These are phyloP conservation scores for Pisolithus marmoratus DNA, from an alignment of 768 basidiomycete species.

Conservation along the genomic window DNA sequence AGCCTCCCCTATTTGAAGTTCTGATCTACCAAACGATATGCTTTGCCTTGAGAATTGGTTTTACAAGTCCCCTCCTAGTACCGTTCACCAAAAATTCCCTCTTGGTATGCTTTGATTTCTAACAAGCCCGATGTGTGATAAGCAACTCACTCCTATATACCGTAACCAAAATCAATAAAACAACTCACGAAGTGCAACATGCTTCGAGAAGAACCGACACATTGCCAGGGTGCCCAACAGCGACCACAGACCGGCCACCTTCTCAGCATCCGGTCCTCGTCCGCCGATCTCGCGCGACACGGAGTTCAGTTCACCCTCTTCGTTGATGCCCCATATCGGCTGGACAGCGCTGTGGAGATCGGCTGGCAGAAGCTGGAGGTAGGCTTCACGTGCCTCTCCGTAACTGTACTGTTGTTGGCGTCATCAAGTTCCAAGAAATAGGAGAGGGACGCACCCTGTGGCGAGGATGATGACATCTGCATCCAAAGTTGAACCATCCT, in stretches of 20 bases:
- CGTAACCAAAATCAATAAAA: neutral
- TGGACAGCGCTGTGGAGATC: slow-evolving; percentile 3
- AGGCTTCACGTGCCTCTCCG: neutral
- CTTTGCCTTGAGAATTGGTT: too few relatives aligned
- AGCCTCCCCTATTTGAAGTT: too few relatives aligned
- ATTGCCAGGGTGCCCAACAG: slow-evolving; percentile 60
- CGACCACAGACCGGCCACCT: slow-evolving; percentile 39
- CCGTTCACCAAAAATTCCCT: slow-evolving; percentile 25
- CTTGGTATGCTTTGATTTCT: slow-evolving; percentile 71
- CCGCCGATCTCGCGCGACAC: slow-evolving; percentile 46
- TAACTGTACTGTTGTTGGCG: slow-evolving; percentile 1
- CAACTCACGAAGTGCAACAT: slow-evolving; percentile 56
- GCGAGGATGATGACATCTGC: slow-evolving; percentile 57
- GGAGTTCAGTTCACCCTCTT: slow-evolving; percentile 15
- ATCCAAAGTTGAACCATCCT: slow-evolving; percentile 39
- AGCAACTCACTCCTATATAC: neutral
- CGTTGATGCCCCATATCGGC: slow-evolving; percentile 18
- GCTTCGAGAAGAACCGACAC: slow-evolving; percentile 63
- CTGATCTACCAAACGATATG: too few relatives aligned
- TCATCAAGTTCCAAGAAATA: neutral
- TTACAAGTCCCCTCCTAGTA: too few relatives aligned
- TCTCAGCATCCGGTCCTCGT: slow-evolving; percentile 12
- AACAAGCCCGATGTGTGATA: neutral
- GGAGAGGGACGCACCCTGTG: slow-evolving; percentile 40
- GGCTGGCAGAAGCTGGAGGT: slow-evolving; percentile 3